Evolutionary conservation across 805 yeast genomes (phyloP).

Genomic region (Starmerella floricola): DNA sequence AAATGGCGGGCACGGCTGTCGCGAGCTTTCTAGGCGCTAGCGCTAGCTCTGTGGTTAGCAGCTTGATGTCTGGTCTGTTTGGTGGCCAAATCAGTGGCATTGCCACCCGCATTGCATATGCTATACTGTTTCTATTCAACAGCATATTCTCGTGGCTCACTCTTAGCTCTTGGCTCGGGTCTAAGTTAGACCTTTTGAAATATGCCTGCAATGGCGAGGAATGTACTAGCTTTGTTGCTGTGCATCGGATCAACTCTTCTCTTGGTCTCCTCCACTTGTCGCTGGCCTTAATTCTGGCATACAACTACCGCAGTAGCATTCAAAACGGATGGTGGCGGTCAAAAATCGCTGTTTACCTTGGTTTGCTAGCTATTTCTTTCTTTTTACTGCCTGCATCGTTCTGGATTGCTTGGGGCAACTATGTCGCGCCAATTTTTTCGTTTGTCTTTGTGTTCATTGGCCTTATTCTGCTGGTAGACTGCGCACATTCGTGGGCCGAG

Average conservation of each 20-base stretch:
- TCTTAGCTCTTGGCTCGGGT: constrained; percentile 65
- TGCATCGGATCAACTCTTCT: constrained; percentile 84
- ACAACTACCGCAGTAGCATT: constrained; percentile 58
- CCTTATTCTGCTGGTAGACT: constrained; percentile 78
- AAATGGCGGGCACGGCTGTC: constrained; percentile 42
- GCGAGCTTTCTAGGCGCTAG: constrained; percentile 79
- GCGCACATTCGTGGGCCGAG: constrained; percentile 98
- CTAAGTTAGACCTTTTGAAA: constrained; percentile 59
- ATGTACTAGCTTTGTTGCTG: constrained; percentile 87
- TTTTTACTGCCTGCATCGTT: constrained; percentile 73
- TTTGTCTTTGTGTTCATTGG: constrained; percentile 83
- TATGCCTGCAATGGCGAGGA: constrained; percentile 68
- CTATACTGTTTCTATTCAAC: constrained; percentile 60
- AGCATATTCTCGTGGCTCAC: constrained; percentile 87
- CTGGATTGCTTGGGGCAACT: constrained; percentile 82
- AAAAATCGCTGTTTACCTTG: constrained; percentile 38
- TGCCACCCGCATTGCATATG: constrained; percentile 80
- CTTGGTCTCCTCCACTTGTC: constrained; percentile 66
- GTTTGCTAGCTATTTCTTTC: constrained; percentile 55
- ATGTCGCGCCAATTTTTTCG: constrained; percentile 73
- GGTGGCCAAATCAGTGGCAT: constrained; percentile 58
- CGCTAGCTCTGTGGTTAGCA: constrained; percentile 53
- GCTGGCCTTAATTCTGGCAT: constrained; percentile 50
- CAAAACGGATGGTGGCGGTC: constrained; percentile 90
- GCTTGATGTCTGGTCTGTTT: constrained; percentile 24